phyloP scores from a whole-genome alignment of 2,329 filamentous ascomycete genomes.

The Colletotrichum gigasporum region DNA sequence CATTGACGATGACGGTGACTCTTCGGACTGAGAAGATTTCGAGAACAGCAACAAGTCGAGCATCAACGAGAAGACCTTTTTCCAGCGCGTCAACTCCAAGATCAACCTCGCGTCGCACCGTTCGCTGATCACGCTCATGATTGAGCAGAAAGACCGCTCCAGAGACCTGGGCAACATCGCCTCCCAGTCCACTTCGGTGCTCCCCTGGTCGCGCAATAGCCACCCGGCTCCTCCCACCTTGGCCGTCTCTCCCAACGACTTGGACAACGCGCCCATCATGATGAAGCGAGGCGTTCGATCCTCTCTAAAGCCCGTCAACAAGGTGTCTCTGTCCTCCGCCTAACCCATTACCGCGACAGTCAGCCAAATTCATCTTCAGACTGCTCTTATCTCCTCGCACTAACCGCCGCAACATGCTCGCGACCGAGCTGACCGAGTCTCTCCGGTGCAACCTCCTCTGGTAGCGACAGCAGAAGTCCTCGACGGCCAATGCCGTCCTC shows the following conservation, averaged over 20 bases:
- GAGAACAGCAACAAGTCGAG: slow-evolving; percentile 87
- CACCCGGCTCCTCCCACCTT: slow-evolving; percentile 51
- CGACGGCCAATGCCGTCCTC: slow-evolving; percentile 86
- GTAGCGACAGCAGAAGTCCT: slow-evolving; percentile 95
- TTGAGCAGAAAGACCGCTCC: slow-evolving; percentile 80
- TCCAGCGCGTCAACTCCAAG: slow-evolving; percentile 91
- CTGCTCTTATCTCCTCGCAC: slow-evolving; percentile 89
- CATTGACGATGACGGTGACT: slow-evolving; percentile 77
- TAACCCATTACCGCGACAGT: slow-evolving; percentile 84
- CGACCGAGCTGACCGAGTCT: slow-evolving; percentile 92
- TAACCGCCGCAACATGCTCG: slow-evolving; percentile 93
- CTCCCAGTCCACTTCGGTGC: slow-evolving; percentile 73
- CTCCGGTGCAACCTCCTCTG: slow-evolving; percentile 90
- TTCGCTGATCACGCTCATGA: slow-evolving; percentile 89
- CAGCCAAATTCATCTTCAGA: slow-evolving; percentile 67
- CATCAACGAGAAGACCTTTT: slow-evolving; percentile 81
- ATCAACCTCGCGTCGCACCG: slow-evolving; percentile 85
- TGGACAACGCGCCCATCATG: slow-evolving; percentile 69
- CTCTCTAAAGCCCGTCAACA: slow-evolving; percentile 64
- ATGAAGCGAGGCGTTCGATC: slow-evolving; percentile 69
- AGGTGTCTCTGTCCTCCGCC: slow-evolving; percentile 71
- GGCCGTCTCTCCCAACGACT: slow-evolving; percentile 64
- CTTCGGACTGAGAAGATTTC: slow-evolving; percentile 71
- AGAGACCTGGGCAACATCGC: slow-evolving; percentile 75
- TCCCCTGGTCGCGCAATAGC: slow-evolving; percentile 69